Base-by-base conservation (phyloP, 441 rosid species). In the Croton laevigatus region DNA sequence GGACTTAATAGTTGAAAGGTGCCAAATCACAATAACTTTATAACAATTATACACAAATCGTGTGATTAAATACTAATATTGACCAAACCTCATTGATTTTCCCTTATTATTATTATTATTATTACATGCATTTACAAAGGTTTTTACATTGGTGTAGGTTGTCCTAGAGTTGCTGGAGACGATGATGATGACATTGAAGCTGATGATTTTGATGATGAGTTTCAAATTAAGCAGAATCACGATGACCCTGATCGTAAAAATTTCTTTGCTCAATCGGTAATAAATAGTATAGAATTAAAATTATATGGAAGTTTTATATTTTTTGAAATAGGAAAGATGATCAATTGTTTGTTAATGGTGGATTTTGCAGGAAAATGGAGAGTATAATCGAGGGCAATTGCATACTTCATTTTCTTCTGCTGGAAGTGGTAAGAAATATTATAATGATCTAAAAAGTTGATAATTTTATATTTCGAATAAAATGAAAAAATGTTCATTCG, bases 161-260 rank as follows among this genome's bases (percentile, higher is more conserved):
- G 89, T 80, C 86, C 92, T 1, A 85, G 83, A 83, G 78, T 90
- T 72, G 72, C 77, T 0, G 95, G 94, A 57, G 97, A 91, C 36
- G 81, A 84, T 73, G 82, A 78, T 59, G 87, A 87, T 36, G 83
- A 78, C 1, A 45, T 59, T 57, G 72, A 65, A 14, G 67, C 44
- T 1, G 91, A 85, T 77, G 93, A 88, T 72, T 84, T 83, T 68
- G 97, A 89, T 14, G 89, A 85, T 52, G 97, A 90, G 8, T 74
- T 85, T 71, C 88, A 80, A 71, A 74, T 70, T 37, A 91, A 82
- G 79, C 79, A 79, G 68, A 83, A 73, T 32, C 69, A 61, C 8
- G 89, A 82, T 58, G 75, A 79, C 53, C 78, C 76, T 7, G 80
- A 81, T 75, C 81, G 58, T 58, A 81, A 79, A 54, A 77, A 78